Evolutionary conservation across 805 yeast species (phyloP).

Genomic region (Yamadazyma sp.): DNA sequence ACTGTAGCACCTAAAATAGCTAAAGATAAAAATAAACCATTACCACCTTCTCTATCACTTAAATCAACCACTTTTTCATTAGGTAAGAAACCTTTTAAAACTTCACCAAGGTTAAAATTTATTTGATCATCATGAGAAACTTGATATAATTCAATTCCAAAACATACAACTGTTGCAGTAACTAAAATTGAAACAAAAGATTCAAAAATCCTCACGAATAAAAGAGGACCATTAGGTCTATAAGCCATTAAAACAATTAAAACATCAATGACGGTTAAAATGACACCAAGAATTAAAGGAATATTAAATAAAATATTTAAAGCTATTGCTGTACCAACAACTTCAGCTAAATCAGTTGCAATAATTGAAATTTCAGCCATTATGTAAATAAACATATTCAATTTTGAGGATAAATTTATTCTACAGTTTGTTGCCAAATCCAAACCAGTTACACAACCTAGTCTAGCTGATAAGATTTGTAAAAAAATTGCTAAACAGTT

Average conservation of each 20-base stretch:
- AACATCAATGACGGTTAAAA: constrained; percentile 80
- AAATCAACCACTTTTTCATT: constrained; percentile 38
- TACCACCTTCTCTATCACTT: constrained; percentile 46
- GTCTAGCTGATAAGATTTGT: constrained; percentile 78
- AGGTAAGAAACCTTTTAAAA: constrained; percentile 68
- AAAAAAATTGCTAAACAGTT: constrained; percentile 80
- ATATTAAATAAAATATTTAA: constrained; percentile 71
- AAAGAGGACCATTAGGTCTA: constrained; percentile 69
- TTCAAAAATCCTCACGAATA: constrained; percentile 75
- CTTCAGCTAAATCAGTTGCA: constrained; percentile 92
- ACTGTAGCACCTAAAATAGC: constrained; percentile 93
- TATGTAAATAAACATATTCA: constrained; percentile 60
- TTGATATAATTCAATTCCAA: constrained; percentile 68
- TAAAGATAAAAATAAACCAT: constrained; percentile 71
- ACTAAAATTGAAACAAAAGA: constrained; percentile 70
- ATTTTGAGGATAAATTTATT: constrained; percentile 61
- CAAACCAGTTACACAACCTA: constrained; percentile 87
- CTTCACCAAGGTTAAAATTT: constrained; percentile 44
- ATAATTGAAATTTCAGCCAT: constrained; percentile 85
- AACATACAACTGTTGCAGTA: constrained; percentile 70
- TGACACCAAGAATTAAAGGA: constrained; percentile 72
- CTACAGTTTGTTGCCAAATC: constrained; percentile 86
- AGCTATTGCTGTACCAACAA: constrained; percentile 89
- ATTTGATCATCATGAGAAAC: constrained; percentile 53
- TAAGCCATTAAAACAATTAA: constrained; percentile 75